These are phyloP conservation scores for Schizochytrium sp. DNA, from an alignment of 108 stramenopile species.

Conservation along the genomic window DNA sequence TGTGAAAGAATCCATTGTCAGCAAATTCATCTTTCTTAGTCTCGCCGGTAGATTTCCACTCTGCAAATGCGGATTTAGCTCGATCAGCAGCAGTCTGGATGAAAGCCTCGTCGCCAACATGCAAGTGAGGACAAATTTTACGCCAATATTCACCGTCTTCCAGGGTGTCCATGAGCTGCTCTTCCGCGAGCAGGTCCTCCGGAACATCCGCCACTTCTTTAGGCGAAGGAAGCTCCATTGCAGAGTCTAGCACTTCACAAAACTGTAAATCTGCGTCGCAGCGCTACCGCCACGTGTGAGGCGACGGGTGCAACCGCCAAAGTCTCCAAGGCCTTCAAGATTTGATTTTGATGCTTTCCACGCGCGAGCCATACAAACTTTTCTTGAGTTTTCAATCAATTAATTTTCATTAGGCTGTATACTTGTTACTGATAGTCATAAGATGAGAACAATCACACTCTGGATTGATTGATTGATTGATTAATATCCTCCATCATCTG, in stretches of 20 bases:
- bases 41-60: neutral
- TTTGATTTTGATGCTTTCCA: too few relatives aligned
- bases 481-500: too few relatives aligned
- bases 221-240: neutral
- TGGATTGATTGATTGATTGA: too few relatives aligned
- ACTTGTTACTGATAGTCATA: too few relatives aligned
- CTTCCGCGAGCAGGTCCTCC: constrained; percentile 40
- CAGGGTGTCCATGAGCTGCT: constrained; percentile 48
- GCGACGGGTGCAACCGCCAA: too few relatives aligned
- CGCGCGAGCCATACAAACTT: too few relatives aligned
- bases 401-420: too few relatives aligned
- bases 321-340: too few relatives aligned
- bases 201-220: neutral
- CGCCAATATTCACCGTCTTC: constrained; percentile 57
- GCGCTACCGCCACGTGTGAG: too few relatives aligned
- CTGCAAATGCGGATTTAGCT: neutral
- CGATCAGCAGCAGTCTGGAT: neutral
- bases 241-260: neutral
- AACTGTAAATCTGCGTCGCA: too few relatives aligned
- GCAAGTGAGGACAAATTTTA: constrained; percentile 50
- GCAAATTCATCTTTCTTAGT: constrained; percentile 43
- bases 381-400: too few relatives aligned
- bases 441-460: too few relatives aligned
- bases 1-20: constrained; percentile 56
- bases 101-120: constrained; percentile 9